Evolutionary conservation across 2,329 filamentous ascomycete genomes (phyloP), one percentile per base, ranked within the genome.

Genomic region (Periconia sp.): DNA sequence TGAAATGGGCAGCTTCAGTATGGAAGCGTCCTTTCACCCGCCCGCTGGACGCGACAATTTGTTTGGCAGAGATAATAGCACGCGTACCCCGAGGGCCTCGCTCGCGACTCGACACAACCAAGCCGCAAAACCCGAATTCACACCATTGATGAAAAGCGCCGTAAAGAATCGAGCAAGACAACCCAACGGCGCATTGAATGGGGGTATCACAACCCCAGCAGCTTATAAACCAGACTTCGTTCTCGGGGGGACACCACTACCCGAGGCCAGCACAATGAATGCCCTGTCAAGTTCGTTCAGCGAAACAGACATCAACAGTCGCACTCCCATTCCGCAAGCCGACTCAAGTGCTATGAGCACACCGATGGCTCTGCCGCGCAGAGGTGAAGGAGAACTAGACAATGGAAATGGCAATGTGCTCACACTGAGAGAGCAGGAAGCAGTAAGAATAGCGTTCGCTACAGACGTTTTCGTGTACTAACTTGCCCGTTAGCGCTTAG

Each of bases 391-490:
- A 1, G 84, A 90, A 5, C 75, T 96, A 37, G 88, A 92, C 57
- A 89, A 94, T 63, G 92, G 92, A 18, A 72, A 97, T 65, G 92
- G 92, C 31, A 96, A 97, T 64, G 88, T 95, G 69, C 82, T 97
- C 63, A 96, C 94, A 1, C 76, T 99, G 53, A 87, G 92, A 56
- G 94, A 99, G 70, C 94, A 99, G 74, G 94, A 97, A 75, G 92
- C 91, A 63, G 89, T 94, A 66, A 55, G 78, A 72, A 11, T 44
- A 17, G 41, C 35, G 14, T 18, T 35, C n/a, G 9, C 19, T 2
- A 2, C 10, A 9, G 13, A 6, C 19, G 6, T 27, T 17, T 6
- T 9, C 37, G 41, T 33, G 30, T 31, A 30, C 57, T 59, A 49
- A 61, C n/a, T 13, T 46, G 13, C 8, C 15, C n/a, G 20, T 27